phyloP scores from a whole-genome alignment of 140 eudicot genomes.

The Stevia rebaudiana region DNA sequence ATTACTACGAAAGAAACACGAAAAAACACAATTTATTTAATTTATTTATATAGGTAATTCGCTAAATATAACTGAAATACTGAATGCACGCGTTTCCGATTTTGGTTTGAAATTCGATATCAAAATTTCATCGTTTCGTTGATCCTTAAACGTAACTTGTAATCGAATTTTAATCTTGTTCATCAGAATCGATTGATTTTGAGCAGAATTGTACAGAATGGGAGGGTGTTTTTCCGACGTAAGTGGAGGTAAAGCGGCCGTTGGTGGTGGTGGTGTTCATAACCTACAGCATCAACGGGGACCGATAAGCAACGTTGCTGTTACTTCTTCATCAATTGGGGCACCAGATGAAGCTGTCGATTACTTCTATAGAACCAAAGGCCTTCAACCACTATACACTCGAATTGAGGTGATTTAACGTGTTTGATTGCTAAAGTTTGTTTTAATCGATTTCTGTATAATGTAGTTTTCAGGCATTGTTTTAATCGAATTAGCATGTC shows the following conservation, averaged over 20 bases:
- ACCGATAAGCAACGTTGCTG: conserved; percentile 13
- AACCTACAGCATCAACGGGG: conserved; percentile 22
- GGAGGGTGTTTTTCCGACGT: conserved; percentile 79
- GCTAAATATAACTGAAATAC: no score
- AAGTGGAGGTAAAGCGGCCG: conserved; percentile 66
- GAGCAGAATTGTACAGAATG: conserved; percentile 32
- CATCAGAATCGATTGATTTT: not conserved
- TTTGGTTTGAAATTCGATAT: not conserved
- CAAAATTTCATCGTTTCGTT: not conserved
- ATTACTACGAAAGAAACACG: no score
- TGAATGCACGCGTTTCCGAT: no score
- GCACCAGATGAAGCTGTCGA: conserved; percentile 70
- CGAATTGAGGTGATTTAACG: conserved; percentile 51
- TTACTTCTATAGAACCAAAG: conserved; percentile 45
- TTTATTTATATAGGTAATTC: no score
- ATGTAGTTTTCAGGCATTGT: conserved; percentile 7
- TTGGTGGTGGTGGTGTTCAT: conserved; percentile 34
- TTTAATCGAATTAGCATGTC: no score
- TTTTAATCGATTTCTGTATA: not conserved
- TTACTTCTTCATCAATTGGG: conserved; percentile 13
- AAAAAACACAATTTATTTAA: no score
- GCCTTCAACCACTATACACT: conserved; percentile 58
- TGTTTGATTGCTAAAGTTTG: not conserved
- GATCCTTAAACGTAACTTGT: not conserved
- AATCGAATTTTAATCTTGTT: not conserved